A percentile compares a stretch with the other conserved stretches of the same genome.
These are phyloP conservation scores for Leccinum obscurum DNA, from an alignment of 768 basidiomycete genomes.

Conservation along the genomic window DNA sequence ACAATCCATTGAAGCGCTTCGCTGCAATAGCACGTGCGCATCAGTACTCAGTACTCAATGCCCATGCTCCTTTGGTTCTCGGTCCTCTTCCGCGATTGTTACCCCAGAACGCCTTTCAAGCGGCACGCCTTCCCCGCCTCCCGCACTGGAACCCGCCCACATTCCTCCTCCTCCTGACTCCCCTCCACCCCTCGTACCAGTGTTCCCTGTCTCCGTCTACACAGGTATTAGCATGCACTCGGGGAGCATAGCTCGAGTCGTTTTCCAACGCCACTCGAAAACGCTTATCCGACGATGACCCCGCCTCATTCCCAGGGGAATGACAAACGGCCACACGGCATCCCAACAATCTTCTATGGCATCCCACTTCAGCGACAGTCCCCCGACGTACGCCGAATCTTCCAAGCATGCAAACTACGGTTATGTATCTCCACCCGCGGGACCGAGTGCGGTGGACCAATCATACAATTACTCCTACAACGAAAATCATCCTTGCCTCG, in stretches of 20 bases:
- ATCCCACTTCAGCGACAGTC: conserved; percentile 33
- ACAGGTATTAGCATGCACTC: conserved; percentile 28
- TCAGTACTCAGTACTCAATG: too few species aligned
- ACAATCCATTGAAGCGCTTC: too few species aligned
- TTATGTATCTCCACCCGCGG: conserved; percentile 26
- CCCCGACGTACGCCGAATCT: conserved; percentile 32
- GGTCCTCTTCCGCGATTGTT: conserved; percentile 26
- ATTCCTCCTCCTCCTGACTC: conserved; percentile 51
- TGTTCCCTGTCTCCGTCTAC: conserved; percentile 33
- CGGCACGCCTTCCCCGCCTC: conserved; percentile 36
- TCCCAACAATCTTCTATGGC: conserved; percentile 32
- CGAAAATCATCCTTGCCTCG: conserved; percentile 33
- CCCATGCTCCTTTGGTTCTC: conserved; percentile 7
- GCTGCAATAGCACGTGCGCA: too few species aligned
- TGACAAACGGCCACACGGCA: conserved; percentile 37
- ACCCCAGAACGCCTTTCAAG: conserved; percentile 29
- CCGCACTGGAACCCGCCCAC: conserved; percentile 46
- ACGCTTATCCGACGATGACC: conserved; percentile 40
- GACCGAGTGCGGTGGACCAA: conserved; percentile 26
- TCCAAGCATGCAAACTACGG: conserved; percentile 33
- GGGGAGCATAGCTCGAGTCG: conserved; percentile 38
- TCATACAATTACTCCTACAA: conserved; percentile 32
- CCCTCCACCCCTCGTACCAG: conserved; percentile 53
- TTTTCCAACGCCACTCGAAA: conserved; percentile 48
- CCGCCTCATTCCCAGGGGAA: conserved; percentile 32